Percentiles rank a stretch among this genome's conserved stretches.
Evolutionary conservation across 2,329 filamentous ascomycete genomes (phyloP).

Genomic region (Calonectria hawksworthii): DNA sequence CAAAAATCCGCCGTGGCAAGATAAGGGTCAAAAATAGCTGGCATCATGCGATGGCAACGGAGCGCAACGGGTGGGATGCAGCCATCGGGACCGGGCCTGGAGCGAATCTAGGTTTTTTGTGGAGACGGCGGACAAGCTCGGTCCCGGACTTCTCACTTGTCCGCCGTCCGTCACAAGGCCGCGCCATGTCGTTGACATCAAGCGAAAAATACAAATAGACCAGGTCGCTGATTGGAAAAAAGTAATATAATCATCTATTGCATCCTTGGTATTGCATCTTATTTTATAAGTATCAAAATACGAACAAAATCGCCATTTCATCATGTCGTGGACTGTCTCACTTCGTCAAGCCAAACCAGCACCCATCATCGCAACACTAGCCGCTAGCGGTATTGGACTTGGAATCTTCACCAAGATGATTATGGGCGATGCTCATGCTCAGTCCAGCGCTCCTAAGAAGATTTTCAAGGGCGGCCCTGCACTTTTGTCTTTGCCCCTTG

Average conservation of each 20-base stretch:
- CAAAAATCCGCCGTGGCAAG: not conserved
- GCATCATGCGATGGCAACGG: not conserved
- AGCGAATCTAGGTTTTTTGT: not conserved
- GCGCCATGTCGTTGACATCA: not conserved
- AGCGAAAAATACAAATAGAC: not conserved
- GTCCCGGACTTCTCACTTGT: constrained; percentile 20
- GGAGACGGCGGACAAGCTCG: constrained; percentile 8
- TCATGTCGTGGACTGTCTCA: constrained; percentile 32
- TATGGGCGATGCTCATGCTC: constrained; percentile 38
- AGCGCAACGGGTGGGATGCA: not conserved
- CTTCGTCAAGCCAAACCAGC: constrained; percentile 36
- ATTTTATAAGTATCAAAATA: not conserved
- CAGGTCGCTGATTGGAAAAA: not conserved
- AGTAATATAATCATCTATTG: not conserved
- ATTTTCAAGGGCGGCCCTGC: constrained; percentile 54
- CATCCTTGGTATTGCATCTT: not conserved
- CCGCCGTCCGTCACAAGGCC: not conserved
- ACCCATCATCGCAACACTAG: constrained; percentile 41
- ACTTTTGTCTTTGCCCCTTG: constrained; percentile 63
- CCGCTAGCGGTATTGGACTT: constrained; percentile 32
- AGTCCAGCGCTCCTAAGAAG: constrained; percentile 33
- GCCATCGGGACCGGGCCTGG: not conserved
- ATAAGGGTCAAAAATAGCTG: not conserved
- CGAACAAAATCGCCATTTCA: not conserved
- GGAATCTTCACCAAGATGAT: constrained; percentile 39